Conservation (phyloP, 192 early-diverging fungal species). For the Borealophlyctis nickersoniae region DNA sequence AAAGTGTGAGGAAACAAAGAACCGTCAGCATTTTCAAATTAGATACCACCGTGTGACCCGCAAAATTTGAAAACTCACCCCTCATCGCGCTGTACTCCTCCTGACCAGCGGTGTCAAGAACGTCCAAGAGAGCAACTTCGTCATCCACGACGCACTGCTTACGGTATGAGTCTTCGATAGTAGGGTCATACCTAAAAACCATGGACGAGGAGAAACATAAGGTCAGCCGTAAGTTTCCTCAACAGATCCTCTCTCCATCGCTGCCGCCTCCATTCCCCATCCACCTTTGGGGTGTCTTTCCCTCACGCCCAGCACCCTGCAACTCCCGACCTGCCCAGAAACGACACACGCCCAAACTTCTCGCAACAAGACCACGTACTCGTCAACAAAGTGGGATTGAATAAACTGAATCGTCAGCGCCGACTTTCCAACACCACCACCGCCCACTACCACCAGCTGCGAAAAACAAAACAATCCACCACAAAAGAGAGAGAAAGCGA, state of each 20-base stretch:
- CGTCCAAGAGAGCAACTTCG: conserved; percentile 78
- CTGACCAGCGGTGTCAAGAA: conserved; percentile 90
- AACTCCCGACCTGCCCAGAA: background rate
- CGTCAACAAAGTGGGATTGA: conserved; percentile 75
- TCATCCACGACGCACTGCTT: conserved; percentile 83
- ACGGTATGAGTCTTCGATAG: conserved; percentile 68
- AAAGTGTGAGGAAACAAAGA: too few species aligned
- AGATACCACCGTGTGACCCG: too few species aligned
- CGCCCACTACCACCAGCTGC: conserved; percentile 31
- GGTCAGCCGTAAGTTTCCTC: background rate
- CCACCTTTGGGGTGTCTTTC: background rate
- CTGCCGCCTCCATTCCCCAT: background rate
- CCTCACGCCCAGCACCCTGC: background rate
- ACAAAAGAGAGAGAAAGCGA: too few species aligned
- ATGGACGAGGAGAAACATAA: conserved; percentile 41
- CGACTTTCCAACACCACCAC: conserved; percentile 49
- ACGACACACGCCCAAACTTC: background rate
- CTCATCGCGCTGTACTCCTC: conserved; percentile 71
- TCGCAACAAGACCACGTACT: conserved; percentile 19
- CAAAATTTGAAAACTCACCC: conserved; percentile 22
- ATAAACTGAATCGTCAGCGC: conserved; percentile 92
- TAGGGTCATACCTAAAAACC: conserved; percentile 50
- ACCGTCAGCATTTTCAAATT: too few species aligned
- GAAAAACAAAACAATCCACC: background rate
- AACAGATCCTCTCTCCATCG: background rate